Evolutionary conservation across 108 stramenopile genomes (phyloP).

Genomic region (Cyclotella choctawhatcheeana): DNA sequence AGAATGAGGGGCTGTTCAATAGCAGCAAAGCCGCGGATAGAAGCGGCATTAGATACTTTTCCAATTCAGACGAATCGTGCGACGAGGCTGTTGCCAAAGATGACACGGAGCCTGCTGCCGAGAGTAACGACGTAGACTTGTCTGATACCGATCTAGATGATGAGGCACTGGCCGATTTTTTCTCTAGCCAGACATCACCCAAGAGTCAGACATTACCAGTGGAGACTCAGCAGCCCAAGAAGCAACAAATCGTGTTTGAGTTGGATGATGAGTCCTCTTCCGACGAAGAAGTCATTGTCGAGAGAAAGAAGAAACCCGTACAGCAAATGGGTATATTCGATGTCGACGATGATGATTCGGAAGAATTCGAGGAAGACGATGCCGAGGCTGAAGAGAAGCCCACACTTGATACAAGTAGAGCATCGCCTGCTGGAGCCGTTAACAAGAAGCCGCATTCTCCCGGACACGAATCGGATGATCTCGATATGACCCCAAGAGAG

Average conservation of each 20-base stretch:
- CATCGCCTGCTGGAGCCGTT: too few species aligned
- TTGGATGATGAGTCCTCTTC: neutral
- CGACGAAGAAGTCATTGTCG: neutral
- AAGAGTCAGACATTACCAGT: neutral
- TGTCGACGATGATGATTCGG: constrained; percentile 30
- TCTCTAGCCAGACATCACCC: neutral
- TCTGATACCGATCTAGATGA: constrained; percentile 5
- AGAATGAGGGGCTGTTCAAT: constrained; percentile 6
- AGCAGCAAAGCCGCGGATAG: constrained; percentile 8
- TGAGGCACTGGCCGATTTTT: neutral
- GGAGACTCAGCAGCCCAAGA: neutral
- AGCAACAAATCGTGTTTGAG: neutral
- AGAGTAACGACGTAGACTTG: too few species aligned
- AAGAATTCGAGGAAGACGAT: constrained; percentile 29
- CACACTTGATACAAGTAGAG: neutral
- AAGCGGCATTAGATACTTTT: neutral
- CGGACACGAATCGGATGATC: neutral
- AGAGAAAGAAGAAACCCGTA: neutral
- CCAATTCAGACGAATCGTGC: neutral
- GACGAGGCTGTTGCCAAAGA: too few species aligned
- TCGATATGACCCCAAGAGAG: neutral
- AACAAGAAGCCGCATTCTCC: neutral
- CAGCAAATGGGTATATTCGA: constrained; percentile 4
- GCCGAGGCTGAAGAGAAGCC: neutral
- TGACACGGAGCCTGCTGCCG: too few species aligned